Evolutionary conservation across 169 alveolate species (phyloP), one percentile per base, ranked within the genome.

Genomic region (Eimeria mitis): DNA sequence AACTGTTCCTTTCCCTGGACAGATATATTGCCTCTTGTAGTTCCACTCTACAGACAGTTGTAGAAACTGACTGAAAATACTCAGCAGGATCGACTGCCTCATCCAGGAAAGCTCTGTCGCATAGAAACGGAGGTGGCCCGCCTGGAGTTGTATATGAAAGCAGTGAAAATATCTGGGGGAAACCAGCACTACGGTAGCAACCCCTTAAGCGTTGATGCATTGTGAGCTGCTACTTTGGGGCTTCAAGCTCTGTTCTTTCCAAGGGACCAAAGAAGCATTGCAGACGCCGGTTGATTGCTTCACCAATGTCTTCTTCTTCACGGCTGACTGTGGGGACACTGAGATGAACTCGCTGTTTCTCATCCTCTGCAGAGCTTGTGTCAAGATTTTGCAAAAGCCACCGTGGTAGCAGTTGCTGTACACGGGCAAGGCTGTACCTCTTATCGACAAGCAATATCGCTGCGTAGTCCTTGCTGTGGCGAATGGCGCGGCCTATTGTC

Each of bases 401-500:
- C 0, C 96, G 95, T 19, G 98, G 98, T 23, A 97, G 87, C 76
- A 94, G 84, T 31, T 92, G 88, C 40, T 65, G 95, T 37, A 97
- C 61, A 56, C 91, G 96, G 40, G 71, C 37, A 34, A 68, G 94
- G 2, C 94, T 84, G 84, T 96, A 97, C 49, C 99, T 97, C 40
- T 96, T 70, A 95, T 99, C 99, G 28, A 99, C 97, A 89, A 99
- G 98, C 49, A 99, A 71, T 56, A 99, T 97, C 3, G 99, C 97
- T 2, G 99, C 99, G 97, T 98, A 99, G 97, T 99, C 99, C 71
- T 98, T 95, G 44, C 96, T 98, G 96, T 99, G 99, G 59, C 99
- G 97, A 84, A 99, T 98, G 25, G 99, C 99, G 88, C 99, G 98
- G 71, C 99, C 99, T 42, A 99, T 98, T 63, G 99, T 97, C 97